These are phyloP conservation scores for Saccharomyces mikatae DNA, from an alignment of 805 yeast species.

Conservation along the genomic window DNA sequence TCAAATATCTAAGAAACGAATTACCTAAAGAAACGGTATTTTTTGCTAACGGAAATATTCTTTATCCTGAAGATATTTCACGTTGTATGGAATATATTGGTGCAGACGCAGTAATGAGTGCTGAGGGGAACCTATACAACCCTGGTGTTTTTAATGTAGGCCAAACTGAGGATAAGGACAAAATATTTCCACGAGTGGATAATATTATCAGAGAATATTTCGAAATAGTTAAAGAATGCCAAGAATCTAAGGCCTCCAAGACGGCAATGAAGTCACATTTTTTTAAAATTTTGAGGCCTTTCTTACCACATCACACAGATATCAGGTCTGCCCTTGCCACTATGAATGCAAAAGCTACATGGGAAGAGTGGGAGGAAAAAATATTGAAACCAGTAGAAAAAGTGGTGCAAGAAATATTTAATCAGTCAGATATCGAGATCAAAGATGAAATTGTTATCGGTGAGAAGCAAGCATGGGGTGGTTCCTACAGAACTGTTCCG, in stretches of 20 bases:
- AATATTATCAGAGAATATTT: constrained; percentile 75
- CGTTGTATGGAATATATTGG: constrained; percentile 55
- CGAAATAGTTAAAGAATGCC: constrained; percentile 55
- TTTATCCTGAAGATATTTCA: constrained; percentile 76
- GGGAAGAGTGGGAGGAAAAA: constrained; percentile 41
- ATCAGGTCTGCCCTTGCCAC: constrained; percentile 65
- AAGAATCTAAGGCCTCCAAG: constrained; percentile 53
- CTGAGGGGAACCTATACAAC: constrained; percentile 88
- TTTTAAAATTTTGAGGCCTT: constrained; percentile 78
- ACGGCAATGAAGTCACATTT: constrained; percentile 87
- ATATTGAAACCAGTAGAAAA: constrained; percentile 61
- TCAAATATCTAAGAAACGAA: constrained; percentile 68
- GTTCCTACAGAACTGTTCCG: constrained; percentile 71
- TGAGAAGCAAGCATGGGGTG: constrained; percentile 63
- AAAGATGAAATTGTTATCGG: constrained; percentile 52
- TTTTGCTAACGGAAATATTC: constrained; percentile 90
- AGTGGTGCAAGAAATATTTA: constrained; percentile 50
- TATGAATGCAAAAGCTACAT: constrained; percentile 35
- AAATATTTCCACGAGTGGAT: constrained; percentile 81
- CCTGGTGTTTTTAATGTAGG: constrained; percentile 70
- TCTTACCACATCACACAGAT: constrained; percentile 68
- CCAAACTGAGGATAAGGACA: constrained; percentile 42
- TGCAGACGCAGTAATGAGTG: constrained; percentile 94
- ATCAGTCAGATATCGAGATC: constrained; percentile 42
- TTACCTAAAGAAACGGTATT: constrained; percentile 75